Evolutionary conservation across 1,284 basidiomycete genomes (phyloP).

Genomic region (Phylloporus sp.): DNA sequence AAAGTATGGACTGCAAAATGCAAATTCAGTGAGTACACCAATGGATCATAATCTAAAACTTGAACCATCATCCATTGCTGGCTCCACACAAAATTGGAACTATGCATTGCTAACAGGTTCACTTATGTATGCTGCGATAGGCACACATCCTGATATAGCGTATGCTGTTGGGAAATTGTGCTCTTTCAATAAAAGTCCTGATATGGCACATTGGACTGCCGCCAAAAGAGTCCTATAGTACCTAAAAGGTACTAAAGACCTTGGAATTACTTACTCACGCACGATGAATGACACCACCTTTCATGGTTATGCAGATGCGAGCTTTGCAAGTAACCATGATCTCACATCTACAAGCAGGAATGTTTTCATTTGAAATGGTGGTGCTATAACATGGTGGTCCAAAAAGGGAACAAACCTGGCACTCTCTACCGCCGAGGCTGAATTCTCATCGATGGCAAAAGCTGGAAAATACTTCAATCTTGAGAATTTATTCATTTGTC

Average conservation of each 20-base stretch:
- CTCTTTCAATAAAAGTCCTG: slow-evolving; percentile 1
- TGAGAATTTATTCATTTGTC: too few relatives aligned
- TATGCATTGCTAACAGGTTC: neutral
- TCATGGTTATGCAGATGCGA: neutral
- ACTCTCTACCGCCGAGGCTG: neutral
- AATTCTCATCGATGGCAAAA: neutral
- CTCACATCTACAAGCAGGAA: neutral
- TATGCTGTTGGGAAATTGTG: neutral
- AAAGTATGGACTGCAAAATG: neutral
- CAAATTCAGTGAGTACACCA: neutral
- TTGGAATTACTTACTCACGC: neutral
- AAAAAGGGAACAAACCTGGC: neutral
- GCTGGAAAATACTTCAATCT: neutral
- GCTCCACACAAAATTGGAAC: neutral
- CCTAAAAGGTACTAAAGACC: slow-evolving; percentile 4
- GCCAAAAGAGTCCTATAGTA: neutral
- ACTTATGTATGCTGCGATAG: too few relatives aligned
- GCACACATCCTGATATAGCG: neutral
- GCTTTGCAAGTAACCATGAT: neutral
- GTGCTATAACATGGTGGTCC: neutral
- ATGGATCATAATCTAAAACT: neutral
- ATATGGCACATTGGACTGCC: neutral
- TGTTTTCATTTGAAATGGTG: neutral
- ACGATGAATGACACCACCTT: neutral
- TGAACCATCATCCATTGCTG: too few relatives aligned